Percentiles rank a stretch among this genome's conserved stretches.
Evolutionary conservation across 306 rosid genomes (phyloP).

Genomic region (Inga oerstediana): DNA sequence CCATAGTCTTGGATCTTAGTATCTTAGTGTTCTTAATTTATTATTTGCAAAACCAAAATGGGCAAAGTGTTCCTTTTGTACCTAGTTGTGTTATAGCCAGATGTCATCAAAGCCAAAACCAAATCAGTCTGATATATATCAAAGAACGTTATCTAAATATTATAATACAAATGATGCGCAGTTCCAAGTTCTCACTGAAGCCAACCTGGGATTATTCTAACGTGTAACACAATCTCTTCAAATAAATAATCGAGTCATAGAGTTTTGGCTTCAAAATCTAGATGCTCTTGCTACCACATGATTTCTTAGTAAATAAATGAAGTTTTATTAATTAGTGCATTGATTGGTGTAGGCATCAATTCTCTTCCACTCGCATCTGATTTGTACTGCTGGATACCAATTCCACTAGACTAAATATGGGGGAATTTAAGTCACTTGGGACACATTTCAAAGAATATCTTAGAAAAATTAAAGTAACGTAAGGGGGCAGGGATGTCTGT

Average conservation of each 20-base stretch:
- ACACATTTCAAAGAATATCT: slow-evolving; percentile 20
- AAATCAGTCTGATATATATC: neutral
- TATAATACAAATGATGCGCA: neutral
- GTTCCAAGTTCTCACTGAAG: slow-evolving; percentile 1
- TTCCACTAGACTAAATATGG: slow-evolving; percentile 8
- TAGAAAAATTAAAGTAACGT: slow-evolving; percentile 9
- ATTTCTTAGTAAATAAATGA: neutral
- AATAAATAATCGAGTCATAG: slow-evolving; percentile 16
- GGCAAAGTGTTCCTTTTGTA: neutral
- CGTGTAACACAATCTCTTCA: neutral
- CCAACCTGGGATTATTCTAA: slow-evolving; percentile 2
- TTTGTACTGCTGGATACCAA: slow-evolving; percentile 17
- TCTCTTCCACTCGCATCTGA: neutral
- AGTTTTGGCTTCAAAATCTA: slow-evolving; percentile 1
- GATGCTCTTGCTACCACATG: neutral
- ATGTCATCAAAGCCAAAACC: neutral
- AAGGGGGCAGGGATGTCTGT: slow-evolving; percentile 36
- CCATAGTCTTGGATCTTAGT: neutral
- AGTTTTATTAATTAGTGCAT: neutral
- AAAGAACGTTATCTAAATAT: slow-evolving; percentile 8
- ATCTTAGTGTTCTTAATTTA: neutral
- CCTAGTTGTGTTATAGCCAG: neutral
- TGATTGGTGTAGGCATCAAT: slow-evolving; percentile 16
- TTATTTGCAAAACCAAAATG: neutral
- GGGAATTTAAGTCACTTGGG: slow-evolving; percentile 19